phyloP scores from a whole-genome alignment of 176 grass and related monocot genomes.

The sorghum (Sorghum bicolor) region Sorghum_bicolor_NCBIv3 NC_012873.2:11926501-11927000 shows the following conservation, averaged over 20 bases:
- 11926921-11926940: not conserved
- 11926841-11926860: no score
- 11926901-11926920: not conserved
- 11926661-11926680: no score
- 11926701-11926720: no score
- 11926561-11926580: not conserved
- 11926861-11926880: no score
- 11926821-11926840: no score
- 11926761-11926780: not conserved
- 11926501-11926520: no score
- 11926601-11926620: not conserved
- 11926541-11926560: no score
- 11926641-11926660: not conserved
- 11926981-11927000: not conserved
- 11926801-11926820: not conserved
- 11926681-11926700: no score
- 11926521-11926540: no score
- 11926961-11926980: not conserved
- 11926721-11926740: no score
- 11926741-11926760: not conserved
- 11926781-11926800: not conserved
- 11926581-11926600: not conserved
- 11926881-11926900: not conserved
- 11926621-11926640: not conserved
- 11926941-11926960: not conserved